Base-by-base conservation (phyloP, 2,329 filamentous ascomycete genomes). In the Xylariaceae sp. region DNA sequence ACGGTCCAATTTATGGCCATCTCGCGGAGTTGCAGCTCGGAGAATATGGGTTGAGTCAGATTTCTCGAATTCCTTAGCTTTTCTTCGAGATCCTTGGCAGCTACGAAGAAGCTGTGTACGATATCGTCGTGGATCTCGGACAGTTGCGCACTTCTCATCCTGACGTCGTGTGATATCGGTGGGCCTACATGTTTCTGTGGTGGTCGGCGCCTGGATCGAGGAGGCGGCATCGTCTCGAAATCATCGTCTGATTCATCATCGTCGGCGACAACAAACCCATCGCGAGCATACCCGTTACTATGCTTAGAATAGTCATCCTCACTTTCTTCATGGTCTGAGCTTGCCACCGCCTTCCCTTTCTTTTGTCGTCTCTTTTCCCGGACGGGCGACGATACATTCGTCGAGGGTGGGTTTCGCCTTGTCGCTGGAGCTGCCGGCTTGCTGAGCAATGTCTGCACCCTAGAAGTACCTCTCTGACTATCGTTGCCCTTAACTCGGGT, bases 1-100 rank as follows among this genome's bases (percentile, higher is more conserved):
- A 76, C 79, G 0, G 89, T 89, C 78, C 89, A 89, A 32, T 79
- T 73, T 48, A 91, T 84, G 12, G 84, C 87, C 88, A 95, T 93
- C 63, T 88, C 82, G 37, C 87, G 84, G 48, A 92, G 80, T 14
- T 90, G 80, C 20, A 79, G 79, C 57, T 91, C 87, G 0, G 85
- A 86, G 68, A 95, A 95, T 0, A 88, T 76, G 3, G 82, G 79
- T 20, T 78, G 76, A 7, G 83, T 80, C 29, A 89, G 72, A 3
- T 78, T 76, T 48, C 83, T 83, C 20, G 77, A 77, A 59, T 85
- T 83, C 64, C 88, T 82, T 20, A 93, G 77, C 1, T 79, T 75
- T 64, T 87, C 83, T 63, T 88, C 85, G 16, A 85, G 52, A 19
- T 73, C 72, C 65, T 83, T 86, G 0, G 88, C 90, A 44, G 84